phyloP scores from a whole-genome alignment of 441 rosid species.

The Populus hybrid region DNA sequence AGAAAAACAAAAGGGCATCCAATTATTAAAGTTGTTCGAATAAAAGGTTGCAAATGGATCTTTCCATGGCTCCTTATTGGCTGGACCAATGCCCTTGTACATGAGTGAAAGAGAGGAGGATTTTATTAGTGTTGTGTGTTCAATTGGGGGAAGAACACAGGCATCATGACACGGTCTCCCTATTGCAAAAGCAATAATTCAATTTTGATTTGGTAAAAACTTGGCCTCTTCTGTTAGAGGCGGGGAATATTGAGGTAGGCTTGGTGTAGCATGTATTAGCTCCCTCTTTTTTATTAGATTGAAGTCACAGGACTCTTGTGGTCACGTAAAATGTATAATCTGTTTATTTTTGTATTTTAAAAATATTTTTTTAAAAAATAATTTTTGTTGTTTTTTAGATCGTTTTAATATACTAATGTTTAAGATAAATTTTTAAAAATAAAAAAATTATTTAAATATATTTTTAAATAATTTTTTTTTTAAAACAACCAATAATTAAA shows the following conservation, averaged over 20 bases:
- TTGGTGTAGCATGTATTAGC: no score
- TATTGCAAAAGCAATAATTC: background rate
- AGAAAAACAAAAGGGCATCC: background rate
- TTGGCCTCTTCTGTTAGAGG: conserved; percentile 13
- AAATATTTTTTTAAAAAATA: background rate
- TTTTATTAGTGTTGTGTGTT: background rate
- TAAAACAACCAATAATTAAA: no score
- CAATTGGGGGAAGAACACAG: background rate
- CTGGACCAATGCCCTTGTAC: background rate
- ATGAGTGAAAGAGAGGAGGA: background rate
- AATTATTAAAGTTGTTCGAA: background rate
- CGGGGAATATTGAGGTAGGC: conserved; percentile 2
- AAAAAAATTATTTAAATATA: no score
- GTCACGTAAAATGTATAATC: no score
- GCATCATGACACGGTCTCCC: background rate
- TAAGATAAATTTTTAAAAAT: no score
- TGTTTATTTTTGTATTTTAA: no score
- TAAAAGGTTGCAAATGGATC: background rate
- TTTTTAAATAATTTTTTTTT: no score
- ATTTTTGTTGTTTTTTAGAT: no score
- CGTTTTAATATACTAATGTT: no score
- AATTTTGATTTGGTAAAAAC: conserved; percentile 11
- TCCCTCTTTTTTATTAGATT: no score
- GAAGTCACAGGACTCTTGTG: no score
- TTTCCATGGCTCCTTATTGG: background rate